Evolutionary conservation across 2,329 filamentous ascomycete genomes (phyloP), one percentile per base, ranked within the genome.

Genomic region (Myriosclerotinia scirpicola): DNA sequence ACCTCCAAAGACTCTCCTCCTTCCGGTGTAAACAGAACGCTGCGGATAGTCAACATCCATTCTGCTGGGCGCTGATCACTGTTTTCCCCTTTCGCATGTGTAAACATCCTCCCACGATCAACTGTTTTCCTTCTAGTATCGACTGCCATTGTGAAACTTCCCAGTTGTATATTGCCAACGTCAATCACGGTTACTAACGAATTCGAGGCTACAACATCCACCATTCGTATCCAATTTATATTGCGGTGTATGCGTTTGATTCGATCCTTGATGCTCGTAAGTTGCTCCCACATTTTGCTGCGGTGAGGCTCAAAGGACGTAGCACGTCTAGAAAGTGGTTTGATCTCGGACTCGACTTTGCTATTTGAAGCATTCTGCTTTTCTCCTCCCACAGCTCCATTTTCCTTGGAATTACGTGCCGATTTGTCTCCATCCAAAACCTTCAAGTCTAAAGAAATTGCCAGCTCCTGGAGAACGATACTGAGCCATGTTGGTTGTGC

Each of bases 401-500:
- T 69, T 14, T 68, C 61, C 69, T 75, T 65, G 72, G 73, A 61
- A 54, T 53, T 54, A 17, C 70, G 62, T 36, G 67, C 68, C 56
- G 54, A 26, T 64, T 73, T 75, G 64, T 80, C 81, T 36, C 80
- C 80, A 71, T 86, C 85, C 53, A 95, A 78, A 58, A 87, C 84
- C 68, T 85, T 84, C 55, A 93, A 81, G 76, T 99, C 92, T 54
- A 98, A 78, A 0, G 92, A 96, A 61, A 99, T 84, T 60, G 88
- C 90, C 60, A 97, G 82, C 76, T 97, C 95, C 74, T 87, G 91
- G 68, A 99, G 80, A 11, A 95, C 91, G 61, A 99, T 83, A 77
- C 93, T 98, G 73, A 97, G 82, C 93, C 94, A 98, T 69, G 96
- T 98, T 54, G 95, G 95, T 77, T 98, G 93, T 56, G 94, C 92